These are phyloP conservation scores for Cenchrus purpureus DNA, from an alignment of 176 grass and related monocot genomes.

Conservation along the genomic window DNA sequence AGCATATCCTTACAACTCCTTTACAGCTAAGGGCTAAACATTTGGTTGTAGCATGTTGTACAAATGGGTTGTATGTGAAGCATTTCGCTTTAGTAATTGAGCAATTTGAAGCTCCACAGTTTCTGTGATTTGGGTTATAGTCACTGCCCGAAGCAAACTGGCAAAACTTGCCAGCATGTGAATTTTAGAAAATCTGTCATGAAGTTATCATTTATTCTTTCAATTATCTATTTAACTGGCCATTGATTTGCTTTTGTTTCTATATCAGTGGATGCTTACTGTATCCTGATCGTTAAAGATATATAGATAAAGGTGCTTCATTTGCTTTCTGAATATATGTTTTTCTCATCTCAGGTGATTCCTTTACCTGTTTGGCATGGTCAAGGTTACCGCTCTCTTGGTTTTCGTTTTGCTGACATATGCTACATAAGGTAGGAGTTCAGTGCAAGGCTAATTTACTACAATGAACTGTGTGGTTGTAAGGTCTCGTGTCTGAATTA, in stretches of 20 bases:
- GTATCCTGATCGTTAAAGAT: neutral
- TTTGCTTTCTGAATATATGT: conserved; percentile 31
- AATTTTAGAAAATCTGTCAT: conserved; percentile 23
- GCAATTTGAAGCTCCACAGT: conserved; percentile 7
- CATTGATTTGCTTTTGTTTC: conserved; percentile 10
- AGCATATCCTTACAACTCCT: neutral
- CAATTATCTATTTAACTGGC: neutral
- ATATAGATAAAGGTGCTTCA: conserved; percentile 3
- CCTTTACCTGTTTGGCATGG: conserved; percentile 97
- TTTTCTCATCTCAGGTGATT: conserved; percentile 61
- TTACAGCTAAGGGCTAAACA: neutral
- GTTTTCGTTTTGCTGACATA: conserved; percentile 87
- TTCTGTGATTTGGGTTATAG: conserved; percentile 25
- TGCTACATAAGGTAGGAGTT: conserved; percentile 87
- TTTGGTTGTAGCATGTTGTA: neutral
- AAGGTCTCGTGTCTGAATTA: conserved; percentile 32
- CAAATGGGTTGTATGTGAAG: neutral
- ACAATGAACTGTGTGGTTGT: neutral
- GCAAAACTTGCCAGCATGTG: conserved; percentile 5
- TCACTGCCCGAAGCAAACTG: conserved; percentile 2
- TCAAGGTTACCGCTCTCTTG: conserved; percentile 85
- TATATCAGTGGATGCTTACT: neutral
- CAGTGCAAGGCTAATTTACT: conserved; percentile 14
- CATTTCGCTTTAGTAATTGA: conserved; percentile 5
- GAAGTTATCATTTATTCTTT: conserved; percentile 20